A percentile compares a stretch with the other conserved stretches of the same genome.
Conservation (phyloP, 441 rosid species). For the Pelargonium fulgidum region DNA sequence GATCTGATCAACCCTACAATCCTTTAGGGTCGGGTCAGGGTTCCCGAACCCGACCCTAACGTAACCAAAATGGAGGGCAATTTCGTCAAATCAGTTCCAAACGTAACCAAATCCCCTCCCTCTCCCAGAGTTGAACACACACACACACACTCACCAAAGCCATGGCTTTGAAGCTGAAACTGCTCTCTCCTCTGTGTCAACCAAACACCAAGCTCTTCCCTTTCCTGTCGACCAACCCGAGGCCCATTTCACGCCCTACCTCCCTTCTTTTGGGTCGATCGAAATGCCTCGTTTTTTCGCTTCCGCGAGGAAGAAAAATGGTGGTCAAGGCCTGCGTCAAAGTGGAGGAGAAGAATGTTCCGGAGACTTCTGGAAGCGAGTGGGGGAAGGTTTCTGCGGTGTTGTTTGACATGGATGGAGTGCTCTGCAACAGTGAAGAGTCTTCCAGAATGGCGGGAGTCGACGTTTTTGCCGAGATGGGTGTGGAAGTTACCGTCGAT, state of each 20-base stretch:
- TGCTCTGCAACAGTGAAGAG: conserved; percentile 76
- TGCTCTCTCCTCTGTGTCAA: conserved; percentile 35
- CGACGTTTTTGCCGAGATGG: conserved; percentile 84
- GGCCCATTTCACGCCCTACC: conserved; percentile 25
- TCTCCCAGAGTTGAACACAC: not conserved
- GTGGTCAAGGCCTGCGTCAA: conserved; percentile 40
- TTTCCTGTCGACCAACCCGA: conserved; percentile 25
- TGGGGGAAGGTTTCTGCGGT: conserved; percentile 94
- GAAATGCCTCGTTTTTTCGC: conserved; percentile 17
- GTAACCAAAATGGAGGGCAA: not conserved
- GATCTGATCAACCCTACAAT: no score
- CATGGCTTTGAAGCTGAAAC: conserved; percentile 40
- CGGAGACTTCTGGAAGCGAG: conserved; percentile 26
- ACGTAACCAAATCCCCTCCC: not conserved
- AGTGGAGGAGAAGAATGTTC: conserved; percentile 42
- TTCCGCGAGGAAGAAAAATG: conserved; percentile 21
- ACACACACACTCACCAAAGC: conserved; percentile 7
- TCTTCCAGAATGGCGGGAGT: conserved; percentile 85
- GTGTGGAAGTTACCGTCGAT: conserved; percentile 63
- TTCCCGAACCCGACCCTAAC: no score
- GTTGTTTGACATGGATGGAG: conserved; percentile 93
- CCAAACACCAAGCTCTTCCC: conserved; percentile 27
- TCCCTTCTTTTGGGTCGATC: conserved; percentile 23
- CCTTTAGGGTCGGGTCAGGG: no score
- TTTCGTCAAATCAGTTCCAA: not conserved